A percentile compares a stretch with the other conserved stretches of the same genome.
Conservation (phyloP, 805 yeast genomes). For the Cyberlindnera veronae region DNA sequence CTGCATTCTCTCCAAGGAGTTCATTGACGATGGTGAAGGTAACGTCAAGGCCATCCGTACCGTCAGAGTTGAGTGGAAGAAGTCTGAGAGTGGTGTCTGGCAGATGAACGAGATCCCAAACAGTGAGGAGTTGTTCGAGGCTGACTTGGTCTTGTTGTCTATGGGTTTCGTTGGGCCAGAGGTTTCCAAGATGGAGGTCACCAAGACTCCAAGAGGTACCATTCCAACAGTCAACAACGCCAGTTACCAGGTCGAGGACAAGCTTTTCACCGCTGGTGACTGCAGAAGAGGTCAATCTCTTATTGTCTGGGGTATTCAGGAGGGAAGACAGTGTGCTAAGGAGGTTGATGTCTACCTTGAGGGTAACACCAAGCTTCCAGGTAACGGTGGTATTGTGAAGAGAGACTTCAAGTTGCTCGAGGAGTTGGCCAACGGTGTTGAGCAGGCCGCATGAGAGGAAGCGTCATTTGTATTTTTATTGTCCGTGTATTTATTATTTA, state of each 20-base stretch:
- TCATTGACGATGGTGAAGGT: conserved; percentile 91
- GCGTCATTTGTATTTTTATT: not conserved
- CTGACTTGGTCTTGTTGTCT: conserved; percentile 88
- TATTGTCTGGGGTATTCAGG: conserved; percentile 99
- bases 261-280: conserved; percentile 94
- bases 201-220: conserved; percentile 82
- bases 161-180: conserved; percentile 99
- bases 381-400: conserved; percentile 88
- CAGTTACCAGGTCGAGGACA: conserved; percentile 66
- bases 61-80: conserved; percentile 97
- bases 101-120: conserved; percentile 98
- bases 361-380: conserved; percentile 83
- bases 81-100: conserved; percentile 95
- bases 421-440: conserved; percentile 51
- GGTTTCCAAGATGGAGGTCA: conserved; percentile 61
- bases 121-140: conserved; percentile 90
- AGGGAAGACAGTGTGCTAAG: conserved; percentile 97
- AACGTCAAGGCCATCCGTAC: conserved; percentile 94
- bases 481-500: conserved; percentile 1
- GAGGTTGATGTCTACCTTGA: conserved; percentile 79
- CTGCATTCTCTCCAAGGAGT: conserved; percentile 91
- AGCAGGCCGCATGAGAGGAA: conserved; percentile 8
- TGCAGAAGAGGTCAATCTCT: conserved; percentile 98
- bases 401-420: conserved; percentile 75
- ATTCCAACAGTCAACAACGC: conserved; percentile 54